Evolutionary conservation across 2,329 filamentous ascomycete species (phyloP).

Genomic region (Xylaria hypoxylon): DNA sequence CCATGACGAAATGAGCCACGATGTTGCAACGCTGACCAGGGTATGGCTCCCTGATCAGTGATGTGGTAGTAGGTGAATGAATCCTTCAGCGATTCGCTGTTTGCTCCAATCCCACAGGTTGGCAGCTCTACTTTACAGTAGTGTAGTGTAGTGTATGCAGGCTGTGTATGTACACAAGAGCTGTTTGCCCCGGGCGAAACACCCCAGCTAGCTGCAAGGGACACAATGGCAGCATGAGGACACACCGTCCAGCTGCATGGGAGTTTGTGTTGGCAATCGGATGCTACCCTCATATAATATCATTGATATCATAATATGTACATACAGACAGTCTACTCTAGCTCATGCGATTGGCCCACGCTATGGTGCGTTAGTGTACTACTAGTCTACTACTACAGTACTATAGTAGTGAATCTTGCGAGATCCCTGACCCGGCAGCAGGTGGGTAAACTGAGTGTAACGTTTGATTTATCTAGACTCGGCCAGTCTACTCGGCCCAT

Average conservation of each 20-base stretch:
- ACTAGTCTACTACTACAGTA: no score
- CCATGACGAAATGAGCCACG: constrained; percentile 8
- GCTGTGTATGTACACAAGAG: not conserved
- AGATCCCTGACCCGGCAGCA: constrained; percentile 13
- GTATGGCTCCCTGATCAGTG: constrained; percentile 18
- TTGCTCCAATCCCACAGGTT: not conserved
- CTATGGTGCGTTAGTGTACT: constrained; percentile 4
- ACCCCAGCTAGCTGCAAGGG: constrained; percentile 1
- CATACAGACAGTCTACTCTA: constrained; percentile 5
- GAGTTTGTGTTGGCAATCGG: constrained; percentile 21
- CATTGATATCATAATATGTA: no score
- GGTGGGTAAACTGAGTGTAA: constrained; percentile 36
- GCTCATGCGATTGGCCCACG: constrained; percentile 21
- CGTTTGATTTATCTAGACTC: constrained; percentile 36
- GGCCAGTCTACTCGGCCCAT: no score
- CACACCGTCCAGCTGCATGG: constrained; percentile 17
- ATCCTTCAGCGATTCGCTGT: constrained; percentile 8
- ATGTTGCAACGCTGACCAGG: constrained; percentile 23
- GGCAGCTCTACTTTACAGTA: no score
- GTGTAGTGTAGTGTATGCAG: no score
- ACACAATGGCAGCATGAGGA: constrained; percentile 13
- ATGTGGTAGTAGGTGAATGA: constrained; percentile 31
- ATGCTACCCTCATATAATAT: constrained; percentile 9
- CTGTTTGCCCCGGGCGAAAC: not conserved
- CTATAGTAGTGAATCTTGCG: constrained; percentile 3